Conservation (phyloP, 192 early-diverging fungal genomes). For the Umbelopsis isabellina region DNA sequence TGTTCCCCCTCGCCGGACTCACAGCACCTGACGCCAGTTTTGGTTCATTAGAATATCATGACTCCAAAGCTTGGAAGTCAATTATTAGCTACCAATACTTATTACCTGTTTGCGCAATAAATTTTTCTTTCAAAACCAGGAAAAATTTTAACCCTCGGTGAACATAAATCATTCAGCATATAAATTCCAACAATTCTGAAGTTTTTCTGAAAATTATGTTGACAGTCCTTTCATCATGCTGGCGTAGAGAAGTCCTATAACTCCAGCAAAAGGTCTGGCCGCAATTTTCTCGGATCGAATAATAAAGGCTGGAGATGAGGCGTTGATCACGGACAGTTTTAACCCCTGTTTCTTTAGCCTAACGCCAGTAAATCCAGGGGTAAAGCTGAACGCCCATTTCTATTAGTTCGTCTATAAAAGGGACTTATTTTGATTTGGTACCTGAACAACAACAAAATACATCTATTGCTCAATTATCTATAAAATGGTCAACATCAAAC, state of each 20-base stretch:
- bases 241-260: neutral
- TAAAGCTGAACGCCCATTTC: neutral
- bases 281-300: neutral
- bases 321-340: slow-evolving; percentile 23
- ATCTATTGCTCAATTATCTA: neutral
- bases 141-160: no score
- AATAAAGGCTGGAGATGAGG: slow-evolving; percentile 6
- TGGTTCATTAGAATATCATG: neutral
- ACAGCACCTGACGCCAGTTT: slow-evolving; percentile 9
- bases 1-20: neutral
- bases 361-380: slow-evolving; percentile 14
- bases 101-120: no score
- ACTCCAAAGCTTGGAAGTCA: neutral
- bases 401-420: neutral
- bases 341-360: neutral
- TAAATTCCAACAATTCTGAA: no score
- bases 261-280: neutral
- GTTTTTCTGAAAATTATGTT: no score
- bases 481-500: slow-evolving; percentile 9
- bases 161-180: no score
- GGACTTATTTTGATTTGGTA: neutral
- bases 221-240: no score
- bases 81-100: no score
- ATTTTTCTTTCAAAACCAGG: no score
- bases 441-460: neutral